These are phyloP conservation scores for Candida sanyaensis DNA, from an alignment of 1,139 yeast species.

Conservation along the genomic window DNA sequence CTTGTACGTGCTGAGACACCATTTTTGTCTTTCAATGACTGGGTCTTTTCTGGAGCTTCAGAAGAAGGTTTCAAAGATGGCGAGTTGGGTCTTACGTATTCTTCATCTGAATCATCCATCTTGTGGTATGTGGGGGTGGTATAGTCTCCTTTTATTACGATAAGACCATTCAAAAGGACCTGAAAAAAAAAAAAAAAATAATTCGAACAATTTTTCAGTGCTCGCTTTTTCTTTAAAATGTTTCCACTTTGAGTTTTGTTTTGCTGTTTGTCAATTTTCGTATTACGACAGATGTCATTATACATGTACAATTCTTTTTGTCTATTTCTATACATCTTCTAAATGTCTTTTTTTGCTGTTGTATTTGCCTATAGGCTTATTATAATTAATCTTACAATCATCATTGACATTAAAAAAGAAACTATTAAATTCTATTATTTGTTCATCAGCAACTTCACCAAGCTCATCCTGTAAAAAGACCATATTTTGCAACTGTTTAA, in stretches of 20 bases:
- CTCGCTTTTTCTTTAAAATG: background rate
- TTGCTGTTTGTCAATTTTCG: no score
- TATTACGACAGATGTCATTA: no score
- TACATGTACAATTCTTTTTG: background rate
- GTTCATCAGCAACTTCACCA: constrained; percentile 20
- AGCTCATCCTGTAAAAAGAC: constrained; percentile 23
- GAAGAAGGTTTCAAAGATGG: constrained; percentile 19
- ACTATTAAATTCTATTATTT: constrained; percentile 23
- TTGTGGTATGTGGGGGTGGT: background rate
- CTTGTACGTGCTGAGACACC: constrained; percentile 32
- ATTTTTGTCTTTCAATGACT: constrained; percentile 13
- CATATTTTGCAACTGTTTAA: constrained; percentile 19
- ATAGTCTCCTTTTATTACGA: background rate
- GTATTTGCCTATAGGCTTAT: constrained; percentile 21
- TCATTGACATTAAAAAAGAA: constrained; percentile 33
- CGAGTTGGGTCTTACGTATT: constrained; percentile 24
- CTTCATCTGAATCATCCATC: constrained; percentile 44
- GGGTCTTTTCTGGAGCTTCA: constrained; percentile 18
- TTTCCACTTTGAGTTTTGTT: background rate
- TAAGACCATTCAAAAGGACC: background rate
- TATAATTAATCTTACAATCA: constrained; percentile 27
- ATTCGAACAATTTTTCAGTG: background rate
- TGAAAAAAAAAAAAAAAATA: background rate
- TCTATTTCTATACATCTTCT: background rate
- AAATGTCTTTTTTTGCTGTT: constrained; percentile 19